Evolutionary conservation across 352 stramenopile genomes (phyloP).

Genomic region (Pythium pyrilobum): DNA sequence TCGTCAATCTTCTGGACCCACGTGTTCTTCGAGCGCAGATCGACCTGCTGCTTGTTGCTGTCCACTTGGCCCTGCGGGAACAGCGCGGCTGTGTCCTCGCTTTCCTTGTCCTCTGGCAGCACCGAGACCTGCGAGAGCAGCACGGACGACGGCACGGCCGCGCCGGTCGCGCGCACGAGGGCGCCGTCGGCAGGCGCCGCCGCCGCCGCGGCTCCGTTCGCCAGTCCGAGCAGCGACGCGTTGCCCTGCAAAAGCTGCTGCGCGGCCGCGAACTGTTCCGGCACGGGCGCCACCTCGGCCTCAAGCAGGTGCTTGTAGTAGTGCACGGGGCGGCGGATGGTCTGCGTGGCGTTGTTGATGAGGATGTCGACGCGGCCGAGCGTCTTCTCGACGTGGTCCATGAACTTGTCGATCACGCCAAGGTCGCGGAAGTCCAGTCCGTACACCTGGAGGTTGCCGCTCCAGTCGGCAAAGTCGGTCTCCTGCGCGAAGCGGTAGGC

Average conservation of each 20-base stretch:
- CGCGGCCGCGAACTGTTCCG: constrained; percentile 39
- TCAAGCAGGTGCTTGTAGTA: constrained; percentile 91
- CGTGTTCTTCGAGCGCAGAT: constrained; percentile 92
- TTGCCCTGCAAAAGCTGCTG: constrained; percentile 50
- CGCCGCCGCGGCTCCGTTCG: background rate
- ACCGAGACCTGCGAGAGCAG: constrained; percentile 88
- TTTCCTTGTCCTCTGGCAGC: constrained; percentile 78
- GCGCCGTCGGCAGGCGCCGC: constrained; percentile 5
- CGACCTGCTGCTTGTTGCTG: constrained; percentile 92
- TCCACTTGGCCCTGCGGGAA: constrained; percentile 80
- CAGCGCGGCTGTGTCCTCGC: constrained; percentile 39
- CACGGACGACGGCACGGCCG: constrained; percentile 63
- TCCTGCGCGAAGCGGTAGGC: constrained; percentile 84
- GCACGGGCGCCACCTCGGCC: constrained; percentile 50
- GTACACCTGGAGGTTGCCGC: constrained; percentile 87
- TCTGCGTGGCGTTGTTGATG: constrained; percentile 97
- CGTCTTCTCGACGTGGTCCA: constrained; percentile 72
- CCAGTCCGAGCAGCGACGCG: constrained; percentile 30
- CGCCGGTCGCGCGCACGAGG: constrained; percentile 24
- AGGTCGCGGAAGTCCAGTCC: constrained; percentile 94
- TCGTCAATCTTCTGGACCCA: constrained; percentile 95
- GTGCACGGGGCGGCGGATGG: constrained; percentile 86
- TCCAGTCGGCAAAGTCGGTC: constrained; percentile 76
- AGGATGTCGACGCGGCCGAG: constrained; percentile 89
- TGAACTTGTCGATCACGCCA: constrained; percentile 91